A percentile compares a stretch with the other conserved stretches of the same genome.
Evolutionary conservation across 768 basidiomycete genomes (phyloP).

Genomic region (Heimioporus sp.): DNA sequence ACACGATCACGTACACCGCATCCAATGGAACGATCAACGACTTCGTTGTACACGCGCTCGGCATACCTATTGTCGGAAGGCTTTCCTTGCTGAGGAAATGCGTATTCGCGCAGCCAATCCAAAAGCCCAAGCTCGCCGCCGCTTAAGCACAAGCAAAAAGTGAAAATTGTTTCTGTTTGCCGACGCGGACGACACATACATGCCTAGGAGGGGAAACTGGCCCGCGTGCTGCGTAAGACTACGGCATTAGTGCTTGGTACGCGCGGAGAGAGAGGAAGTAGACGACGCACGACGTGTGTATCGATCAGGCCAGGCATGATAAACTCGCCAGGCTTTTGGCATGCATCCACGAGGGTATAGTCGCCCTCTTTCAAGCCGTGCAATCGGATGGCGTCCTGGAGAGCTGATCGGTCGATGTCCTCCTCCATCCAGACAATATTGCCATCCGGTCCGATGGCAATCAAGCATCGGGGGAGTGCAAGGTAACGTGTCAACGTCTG

Average conservation of each 20-base stretch:
- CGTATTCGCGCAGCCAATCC: constrained; percentile 82
- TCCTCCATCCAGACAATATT: constrained; percentile 71
- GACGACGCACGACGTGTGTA: constrained; percentile 76
- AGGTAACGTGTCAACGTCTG: constrained; percentile 39
- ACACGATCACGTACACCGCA: constrained; percentile 66
- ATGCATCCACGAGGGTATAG: constrained; percentile 36
- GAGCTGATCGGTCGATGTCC: constrained; percentile 45
- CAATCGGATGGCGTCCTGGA: constrained; percentile 51
- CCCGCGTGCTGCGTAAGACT: constrained; percentile 25
- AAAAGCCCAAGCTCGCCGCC: constrained; percentile 86
- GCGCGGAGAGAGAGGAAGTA: neutral
- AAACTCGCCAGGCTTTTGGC: constrained; percentile 51
- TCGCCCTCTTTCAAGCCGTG: constrained; percentile 40
- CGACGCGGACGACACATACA: constrained; percentile 16
- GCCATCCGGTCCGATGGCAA: constrained; percentile 51
- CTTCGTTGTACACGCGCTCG: constrained; percentile 58
- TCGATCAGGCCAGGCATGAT: constrained; percentile 88
- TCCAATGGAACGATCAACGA: constrained; percentile 69
- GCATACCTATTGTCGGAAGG: constrained; percentile 75
- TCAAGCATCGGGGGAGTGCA: constrained; percentile 49
- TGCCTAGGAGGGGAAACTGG: constrained; percentile 45
- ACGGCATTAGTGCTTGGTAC: neutral
- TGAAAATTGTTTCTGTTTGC: neutral
- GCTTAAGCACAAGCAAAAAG: constrained; percentile 35
- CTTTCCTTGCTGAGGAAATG: constrained; percentile 84